A percentile compares a stretch with the other conserved stretches of the same genome.
These are phyloP conservation scores for Eimeria acervulina DNA, from an alignment of 169 alveolate genomes.

Conservation along the genomic window DNA sequence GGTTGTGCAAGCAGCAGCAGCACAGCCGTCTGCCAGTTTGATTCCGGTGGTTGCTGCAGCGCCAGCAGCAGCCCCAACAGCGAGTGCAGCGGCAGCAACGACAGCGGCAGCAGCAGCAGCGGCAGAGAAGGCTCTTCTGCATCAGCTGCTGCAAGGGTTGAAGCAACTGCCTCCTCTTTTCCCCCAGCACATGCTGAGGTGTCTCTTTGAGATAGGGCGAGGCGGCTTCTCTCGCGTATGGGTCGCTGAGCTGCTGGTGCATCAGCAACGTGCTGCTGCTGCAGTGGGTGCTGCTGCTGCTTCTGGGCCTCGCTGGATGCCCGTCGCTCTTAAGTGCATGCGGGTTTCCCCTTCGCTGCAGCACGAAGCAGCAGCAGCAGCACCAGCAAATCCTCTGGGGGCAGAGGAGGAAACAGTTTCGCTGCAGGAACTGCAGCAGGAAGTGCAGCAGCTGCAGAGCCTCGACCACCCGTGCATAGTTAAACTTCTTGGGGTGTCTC, in stretches of 20 bases:
- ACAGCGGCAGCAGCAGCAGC: conserved; percentile 45
- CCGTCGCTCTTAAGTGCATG: conserved; percentile 63
- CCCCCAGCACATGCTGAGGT: conserved; percentile 56
- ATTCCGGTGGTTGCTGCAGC: conserved; percentile 19
- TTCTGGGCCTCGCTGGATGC: conserved; percentile 11
- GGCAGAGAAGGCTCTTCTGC: conserved; percentile 15
- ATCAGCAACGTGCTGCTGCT: conserved; percentile 36
- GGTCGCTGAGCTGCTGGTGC: conserved; percentile 65
- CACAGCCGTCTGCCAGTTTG: neutral
- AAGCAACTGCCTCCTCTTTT: conserved; percentile 46
- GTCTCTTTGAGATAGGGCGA: conserved; percentile 42
- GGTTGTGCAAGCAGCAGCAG: neutral
- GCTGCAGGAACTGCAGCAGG: conserved; percentile 53
- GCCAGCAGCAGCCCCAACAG: neutral
- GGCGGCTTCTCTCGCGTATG: conserved; percentile 62
- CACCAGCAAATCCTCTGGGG: neutral
- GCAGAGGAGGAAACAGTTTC: no score
- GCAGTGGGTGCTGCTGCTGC: neutral
- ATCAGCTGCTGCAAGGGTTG: conserved; percentile 25
- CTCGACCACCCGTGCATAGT: conserved; percentile 60
- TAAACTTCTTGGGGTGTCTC: conserved; percentile 63
- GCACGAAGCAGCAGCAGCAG: conserved; percentile 53
- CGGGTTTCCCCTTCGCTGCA: conserved; percentile 39
- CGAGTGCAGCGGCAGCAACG: conserved; percentile 42
- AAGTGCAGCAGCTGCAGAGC: conserved; percentile 65